These are phyloP conservation scores for Globisporangium paddicum DNA, from an alignment of 352 stramenopile genomes.

Conservation along the genomic window DNA sequence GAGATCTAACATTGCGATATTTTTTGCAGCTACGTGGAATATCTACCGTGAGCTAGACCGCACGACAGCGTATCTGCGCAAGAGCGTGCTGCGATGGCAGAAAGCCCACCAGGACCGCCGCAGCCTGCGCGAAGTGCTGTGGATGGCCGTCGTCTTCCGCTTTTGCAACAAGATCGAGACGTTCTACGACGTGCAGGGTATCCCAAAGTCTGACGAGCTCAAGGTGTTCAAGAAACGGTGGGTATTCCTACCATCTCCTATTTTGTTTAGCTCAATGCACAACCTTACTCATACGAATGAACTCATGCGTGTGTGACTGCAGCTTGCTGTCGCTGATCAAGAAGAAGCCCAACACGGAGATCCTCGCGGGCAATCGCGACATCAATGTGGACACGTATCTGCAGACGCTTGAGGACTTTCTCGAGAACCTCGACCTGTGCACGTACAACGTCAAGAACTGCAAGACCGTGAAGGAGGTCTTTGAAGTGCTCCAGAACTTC, in stretches of 20 bases:
- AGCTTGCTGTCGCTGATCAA: constrained; percentile 53
- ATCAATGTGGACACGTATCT: constrained; percentile 55
- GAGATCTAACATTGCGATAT: not conserved
- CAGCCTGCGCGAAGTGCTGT: constrained; percentile 69
- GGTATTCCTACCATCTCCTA: constrained; percentile 9
- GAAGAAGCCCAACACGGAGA: constrained; percentile 35
- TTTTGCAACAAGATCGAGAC: constrained; percentile 83
- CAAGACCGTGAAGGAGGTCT: constrained; percentile 43
- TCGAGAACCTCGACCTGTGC: constrained; percentile 52
- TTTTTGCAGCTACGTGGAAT: constrained; percentile 62
- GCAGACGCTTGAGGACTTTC: constrained; percentile 63
- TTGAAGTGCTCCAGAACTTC: constrained; percentile 63
- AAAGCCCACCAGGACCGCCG: constrained; percentile 62
- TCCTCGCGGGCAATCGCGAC: constrained; percentile 56
- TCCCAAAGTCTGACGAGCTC: constrained; percentile 69
- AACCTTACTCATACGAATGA: not conserved
- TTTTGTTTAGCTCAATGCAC: too few species aligned
- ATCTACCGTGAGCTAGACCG: constrained; percentile 82
- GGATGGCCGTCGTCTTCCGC: constrained; percentile 77
- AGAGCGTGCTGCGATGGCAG: constrained; percentile 76
- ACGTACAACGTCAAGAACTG: constrained; percentile 54
- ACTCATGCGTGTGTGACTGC: not conserved
- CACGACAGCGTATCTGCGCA: constrained; percentile 75
- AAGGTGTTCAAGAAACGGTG: constrained; percentile 63
- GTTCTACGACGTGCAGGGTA: constrained; percentile 73